Conservation (phyloP, 2,329 filamentous ascomycete species). For the Thyridium curvatum region DNA sequence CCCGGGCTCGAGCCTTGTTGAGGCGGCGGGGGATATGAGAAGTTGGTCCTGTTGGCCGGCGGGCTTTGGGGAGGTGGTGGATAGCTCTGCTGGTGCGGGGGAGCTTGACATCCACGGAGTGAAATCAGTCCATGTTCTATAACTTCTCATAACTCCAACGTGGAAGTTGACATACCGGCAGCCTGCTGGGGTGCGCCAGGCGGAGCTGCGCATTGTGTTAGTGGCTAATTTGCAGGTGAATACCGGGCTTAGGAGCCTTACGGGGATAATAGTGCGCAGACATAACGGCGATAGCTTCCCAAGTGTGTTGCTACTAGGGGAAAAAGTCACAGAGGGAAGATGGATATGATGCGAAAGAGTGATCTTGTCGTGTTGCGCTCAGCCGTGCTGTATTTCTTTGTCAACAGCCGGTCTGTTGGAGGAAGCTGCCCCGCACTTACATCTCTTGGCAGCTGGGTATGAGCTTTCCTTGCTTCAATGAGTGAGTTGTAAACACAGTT, state of each 20-base stretch:
- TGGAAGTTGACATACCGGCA: slow-evolving; percentile 1
- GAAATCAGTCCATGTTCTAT: not conserved
- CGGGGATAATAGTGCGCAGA: slow-evolving; percentile 16
- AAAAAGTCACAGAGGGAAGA: too few species aligned
- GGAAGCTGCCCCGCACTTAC: too few species aligned
- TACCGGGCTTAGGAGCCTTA: slow-evolving; percentile 6
- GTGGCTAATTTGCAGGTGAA: not conserved
- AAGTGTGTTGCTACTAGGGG: too few species aligned
- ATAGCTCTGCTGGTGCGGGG: slow-evolving; percentile 18
- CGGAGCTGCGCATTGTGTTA: slow-evolving; percentile 13
- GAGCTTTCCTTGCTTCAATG: too few species aligned
- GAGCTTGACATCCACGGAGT: slow-evolving; percentile 6
- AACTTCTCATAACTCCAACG: not conserved
- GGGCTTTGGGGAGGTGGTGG: slow-evolving; percentile 28
- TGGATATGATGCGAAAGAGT: too few species aligned
- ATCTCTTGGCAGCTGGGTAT: too few species aligned
- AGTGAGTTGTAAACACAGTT: too few species aligned
- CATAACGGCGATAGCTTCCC: slow-evolving; percentile 5
- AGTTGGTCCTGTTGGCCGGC: slow-evolving; percentile 26
- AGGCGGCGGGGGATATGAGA: slow-evolving; percentile 26
- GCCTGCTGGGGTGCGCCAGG: slow-evolving; percentile 6
- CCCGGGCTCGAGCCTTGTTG: slow-evolving; percentile 14
- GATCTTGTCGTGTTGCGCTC: not conserved
- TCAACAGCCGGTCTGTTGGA: too few species aligned
- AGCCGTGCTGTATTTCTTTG: not conserved